These are phyloP conservation scores for Aphanocladium album DNA, from an alignment of 2,329 filamentous ascomycete species.

Conservation along the genomic window DNA sequence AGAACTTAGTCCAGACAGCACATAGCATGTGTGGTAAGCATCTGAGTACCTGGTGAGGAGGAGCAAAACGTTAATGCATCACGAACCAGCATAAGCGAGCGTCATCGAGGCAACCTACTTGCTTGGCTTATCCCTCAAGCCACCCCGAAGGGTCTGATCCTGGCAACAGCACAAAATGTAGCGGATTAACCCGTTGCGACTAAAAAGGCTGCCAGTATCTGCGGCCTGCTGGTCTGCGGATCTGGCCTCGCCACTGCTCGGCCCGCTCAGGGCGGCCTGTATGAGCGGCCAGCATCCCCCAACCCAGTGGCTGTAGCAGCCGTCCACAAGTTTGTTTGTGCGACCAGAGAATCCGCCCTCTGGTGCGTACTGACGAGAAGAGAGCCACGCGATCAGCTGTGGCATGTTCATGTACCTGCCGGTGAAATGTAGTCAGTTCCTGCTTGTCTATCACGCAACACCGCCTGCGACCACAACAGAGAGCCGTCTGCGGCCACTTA, in stretches of 20 bases:
- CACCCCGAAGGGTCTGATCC: conserved; percentile 63
- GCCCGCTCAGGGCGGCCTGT: conserved; percentile 67
- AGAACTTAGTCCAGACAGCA: conserved; percentile 77
- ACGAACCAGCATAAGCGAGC: conserved; percentile 12
- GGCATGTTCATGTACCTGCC: conserved; percentile 70
- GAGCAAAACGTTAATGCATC: conserved; percentile 3
- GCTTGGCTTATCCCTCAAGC: conserved; percentile 88
- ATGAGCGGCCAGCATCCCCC: conserved; percentile 91
- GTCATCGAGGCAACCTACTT: conserved; percentile 53
- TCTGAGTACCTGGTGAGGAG: conserved; percentile 59
- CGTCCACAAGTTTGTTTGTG: conserved; percentile 96
- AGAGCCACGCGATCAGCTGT: conserved; percentile 79
- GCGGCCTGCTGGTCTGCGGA: conserved; percentile 26
- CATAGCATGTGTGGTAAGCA: conserved; percentile 91
- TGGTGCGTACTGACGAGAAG: conserved; percentile 79
- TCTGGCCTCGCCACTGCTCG: conserved; percentile 28
- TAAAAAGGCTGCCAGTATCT: conserved; percentile 57
- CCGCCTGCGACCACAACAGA: background rate
- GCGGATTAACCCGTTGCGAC: conserved; percentile 74
- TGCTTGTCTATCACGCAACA: background rate
- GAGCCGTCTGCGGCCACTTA: conserved; percentile 38
- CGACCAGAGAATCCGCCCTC: conserved; percentile 91
- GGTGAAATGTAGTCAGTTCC: conserved; percentile 24
- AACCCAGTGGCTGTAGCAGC: conserved; percentile 98
- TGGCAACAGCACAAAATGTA: conserved; percentile 92